phyloP scores from a whole-genome alignment of 2,329 filamentous ascomycete species.

The Penicillium fuscoglaucum region DNA sequence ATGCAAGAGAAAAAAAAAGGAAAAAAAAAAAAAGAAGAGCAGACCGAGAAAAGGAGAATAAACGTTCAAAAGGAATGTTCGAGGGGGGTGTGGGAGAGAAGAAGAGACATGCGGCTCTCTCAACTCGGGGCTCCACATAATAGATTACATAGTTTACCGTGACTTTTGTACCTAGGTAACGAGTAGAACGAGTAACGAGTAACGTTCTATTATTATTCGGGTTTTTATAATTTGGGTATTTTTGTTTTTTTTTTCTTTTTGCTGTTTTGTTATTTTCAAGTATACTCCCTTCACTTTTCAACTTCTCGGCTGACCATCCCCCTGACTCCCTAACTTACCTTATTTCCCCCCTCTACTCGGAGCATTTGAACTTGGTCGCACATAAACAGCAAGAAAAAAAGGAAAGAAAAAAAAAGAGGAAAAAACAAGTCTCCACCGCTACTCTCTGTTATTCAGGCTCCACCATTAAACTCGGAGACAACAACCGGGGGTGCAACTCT shows the following conservation, averaged over 20 bases:
- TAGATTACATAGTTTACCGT: slow-evolving; percentile 4
- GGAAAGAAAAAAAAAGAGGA: neutral
- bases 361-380: slow-evolving; percentile 7
- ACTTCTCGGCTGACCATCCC: neutral
- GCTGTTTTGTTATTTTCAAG: neutral
- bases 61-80: slow-evolving; percentile 3
- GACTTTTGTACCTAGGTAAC: neutral
- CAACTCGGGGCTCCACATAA: slow-evolving; percentile 1
- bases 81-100: neutral
- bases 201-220: neutral
- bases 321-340: neutral
- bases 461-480: slow-evolving; percentile 42
- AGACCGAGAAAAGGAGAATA: slow-evolving; percentile 6
- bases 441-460: slow-evolving; percentile 6
- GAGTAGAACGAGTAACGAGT: no score
- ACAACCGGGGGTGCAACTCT: slow-evolving; percentile 11
- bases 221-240: neutral
- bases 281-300: neutral
- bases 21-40: neutral
- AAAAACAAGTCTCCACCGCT: slow-evolving; percentile 4
- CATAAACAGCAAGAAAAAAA: neutral
- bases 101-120: slow-evolving; percentile 6
- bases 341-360: neutral
- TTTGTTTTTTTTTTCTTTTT: neutral
- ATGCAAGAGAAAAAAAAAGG: neutral